phyloP scores from a whole-genome alignment of 2,329 filamentous ascomycete species.

The Pleoardoris graminearum region DNA sequence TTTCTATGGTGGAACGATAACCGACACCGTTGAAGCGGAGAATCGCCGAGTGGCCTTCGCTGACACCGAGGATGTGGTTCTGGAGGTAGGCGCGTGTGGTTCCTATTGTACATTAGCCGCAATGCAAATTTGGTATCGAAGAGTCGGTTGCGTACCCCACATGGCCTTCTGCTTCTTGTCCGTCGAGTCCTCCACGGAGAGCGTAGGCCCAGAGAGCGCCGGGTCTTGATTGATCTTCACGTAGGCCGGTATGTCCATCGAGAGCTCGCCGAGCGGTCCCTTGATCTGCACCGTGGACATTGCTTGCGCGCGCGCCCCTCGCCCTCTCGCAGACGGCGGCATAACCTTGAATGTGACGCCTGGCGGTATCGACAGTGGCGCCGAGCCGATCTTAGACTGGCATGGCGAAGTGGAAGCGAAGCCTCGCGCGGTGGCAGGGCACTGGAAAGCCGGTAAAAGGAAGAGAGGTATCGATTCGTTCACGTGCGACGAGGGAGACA shows the following conservation, averaged over 20 bases:
- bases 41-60: conserved; percentile 93
- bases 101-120: conserved; percentile 56
- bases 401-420: conserved; percentile 73
- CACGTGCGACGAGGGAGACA: conserved; percentile 48
- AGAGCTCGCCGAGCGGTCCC: conserved; percentile 80
- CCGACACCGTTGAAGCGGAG: conserved; percentile 92
- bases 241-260: conserved; percentile 78
- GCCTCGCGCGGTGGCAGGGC: conserved; percentile 49
- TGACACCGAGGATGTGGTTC: conserved; percentile 90
- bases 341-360: conserved; percentile 71
- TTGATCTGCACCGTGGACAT: conserved; percentile 73
- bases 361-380: conserved; percentile 51
- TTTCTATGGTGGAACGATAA: conserved; percentile 86
- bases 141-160: conserved; percentile 72
- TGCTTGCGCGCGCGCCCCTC: conserved; percentile 63
- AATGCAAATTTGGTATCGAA: conserved; percentile 9
- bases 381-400: conserved; percentile 82
- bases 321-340: conserved; percentile 63
- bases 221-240: conserved; percentile 71
- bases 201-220: conserved; percentile 62
- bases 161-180: conserved; percentile 82
- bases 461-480: conserved; percentile 68
- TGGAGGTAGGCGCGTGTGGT: conserved; percentile 88
- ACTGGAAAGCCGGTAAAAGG: conserved; percentile 71
- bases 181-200: conserved; percentile 71